Evolutionary conservation across 2,329 filamentous ascomycete genomes (phyloP).

Genomic region (Pseudocercospora macadamiae): DNA sequence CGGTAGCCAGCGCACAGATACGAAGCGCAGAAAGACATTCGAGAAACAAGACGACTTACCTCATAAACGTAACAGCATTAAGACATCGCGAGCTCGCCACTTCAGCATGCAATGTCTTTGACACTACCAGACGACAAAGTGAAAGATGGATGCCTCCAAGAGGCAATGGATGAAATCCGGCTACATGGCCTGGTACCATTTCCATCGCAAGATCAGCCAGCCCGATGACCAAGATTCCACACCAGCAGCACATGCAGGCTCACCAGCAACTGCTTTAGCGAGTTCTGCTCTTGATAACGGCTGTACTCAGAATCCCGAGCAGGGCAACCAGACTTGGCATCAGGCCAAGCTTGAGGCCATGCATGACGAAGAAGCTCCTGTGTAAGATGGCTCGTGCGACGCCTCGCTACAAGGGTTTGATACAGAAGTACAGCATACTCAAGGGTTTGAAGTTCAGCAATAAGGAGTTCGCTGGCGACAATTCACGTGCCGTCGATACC

Average conservation of each 20-base stretch:
- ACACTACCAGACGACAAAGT: too few relatives aligned
- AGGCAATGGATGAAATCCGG: too few relatives aligned
- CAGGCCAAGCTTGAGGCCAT: slow-evolving; percentile 46
- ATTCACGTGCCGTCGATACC: too few relatives aligned
- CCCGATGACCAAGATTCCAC: slow-evolving; percentile 46
- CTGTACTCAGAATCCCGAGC: slow-evolving; percentile 47
- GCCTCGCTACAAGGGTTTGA: slow-evolving; percentile 58
- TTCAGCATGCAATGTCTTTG: too few relatives aligned
- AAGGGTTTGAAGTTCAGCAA: slow-evolving; percentile 59
- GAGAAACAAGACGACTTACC: slow-evolving; percentile 67
- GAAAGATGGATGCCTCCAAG: too few relatives aligned
- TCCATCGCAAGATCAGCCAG: slow-evolving; percentile 54
- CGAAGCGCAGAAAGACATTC: slow-evolving; percentile 78
- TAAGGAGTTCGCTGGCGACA: too few relatives aligned
- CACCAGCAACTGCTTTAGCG: slow-evolving; percentile 40
- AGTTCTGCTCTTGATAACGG: slow-evolving; percentile 43
- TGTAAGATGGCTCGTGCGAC: slow-evolving; percentile 57
- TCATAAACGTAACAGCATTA: slow-evolving; percentile 62
- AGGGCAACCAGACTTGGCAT: slow-evolving; percentile 46
- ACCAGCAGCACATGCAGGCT: slow-evolving; percentile 37
- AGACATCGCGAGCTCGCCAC: too few relatives aligned
- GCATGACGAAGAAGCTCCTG: slow-evolving; percentile 52
- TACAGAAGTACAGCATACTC: slow-evolving; percentile 49
- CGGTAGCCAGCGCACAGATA: slow-evolving; percentile 68
- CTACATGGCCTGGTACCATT: too few relatives aligned